Evolutionary conservation across 2,329 filamentous ascomycete species (phyloP), one percentile per base, ranked within the genome.

Genomic region (Neonectria sp.): DNA sequence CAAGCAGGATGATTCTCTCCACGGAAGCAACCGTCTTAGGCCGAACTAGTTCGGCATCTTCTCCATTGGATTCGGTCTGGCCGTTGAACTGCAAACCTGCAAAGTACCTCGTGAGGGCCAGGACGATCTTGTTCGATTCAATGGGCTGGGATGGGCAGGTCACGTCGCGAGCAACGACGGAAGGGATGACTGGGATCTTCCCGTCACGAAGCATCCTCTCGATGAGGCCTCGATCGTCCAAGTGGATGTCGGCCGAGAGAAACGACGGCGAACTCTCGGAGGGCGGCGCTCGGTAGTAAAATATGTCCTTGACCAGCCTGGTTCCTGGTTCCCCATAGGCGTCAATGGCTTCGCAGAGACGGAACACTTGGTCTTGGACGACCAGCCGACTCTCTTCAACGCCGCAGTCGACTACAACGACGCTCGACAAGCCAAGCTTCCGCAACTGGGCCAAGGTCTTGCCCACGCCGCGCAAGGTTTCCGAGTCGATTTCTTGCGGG

Each of bases 1-100:
- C 96, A 7, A 99, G 86, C 31, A 99, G 84, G 68, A 99, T 97
- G 48, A 99, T 86, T 40, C 95, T 89, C 77, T 98, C 95, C 6
- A 99, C 82, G 0, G 88, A 88, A 1, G 91, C 88, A 67, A 89
- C 81, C 33, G 86, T 86, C 62, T 82, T 82, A 2, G 85, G 78
- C 55, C 77, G 77, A 60, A 74, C 73, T 55, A 83, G 78, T 58
- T 80, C 81, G 67, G 82, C 15, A 45, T 66, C 53, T 33, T 60
- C 37, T 9, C 55, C 15, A 27, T 68, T 33, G n/a, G 52, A 8
- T 7, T 65, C 43, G 13, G 35, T 25, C 15, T 40, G 35, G 9
- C 35, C 49, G 5, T 71, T 65, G 31, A 87, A 84, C 57, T 90
- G 87, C 43, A 95, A 80, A 1, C 93, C 93, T 6, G 90, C 89